Evolutionary conservation across 768 basidiomycete genomes (phyloP), one percentile per base, ranked within the genome.

Genomic region (Lactarius quietus): DNA sequence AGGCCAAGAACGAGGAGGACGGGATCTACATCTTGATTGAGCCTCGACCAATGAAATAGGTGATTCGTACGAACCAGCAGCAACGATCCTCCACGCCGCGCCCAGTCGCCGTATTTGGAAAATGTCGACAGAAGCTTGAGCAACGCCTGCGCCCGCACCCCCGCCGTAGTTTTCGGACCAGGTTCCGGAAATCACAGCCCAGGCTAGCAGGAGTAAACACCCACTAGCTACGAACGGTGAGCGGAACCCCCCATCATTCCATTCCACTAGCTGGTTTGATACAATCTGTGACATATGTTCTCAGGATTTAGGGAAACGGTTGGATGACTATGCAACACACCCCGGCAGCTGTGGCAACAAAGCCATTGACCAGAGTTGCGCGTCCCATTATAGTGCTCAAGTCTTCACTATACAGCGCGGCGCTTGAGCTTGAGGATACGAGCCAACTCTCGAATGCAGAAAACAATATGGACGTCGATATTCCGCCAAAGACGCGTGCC

Each of bases 381-480:
- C 86, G 83, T 15, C 90, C 90, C 75, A 92, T 83, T 67, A 90
- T 89, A 26, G 74, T 79, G 36, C 86, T 88, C 8, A 92, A 80
- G 56, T 87, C 86, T 14, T 81, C 74, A 9, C 83, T 79, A 1
- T 84, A 77, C 9, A 91, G 77, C 1, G 80, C 77, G 10, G 82
- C 70, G 15, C 80, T 74, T 28, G 82, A 82, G 18, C 86, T 78
- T 0, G 88, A 81, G 3, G 87, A 86, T 54, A 91, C 80, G 55
- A 92, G 77, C 90, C 90, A 92, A 28, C 88, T 85, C 69, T 92
- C 89, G 69, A 91, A 90, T 8, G 83, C 85, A 15, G 87, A 88
- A 76, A 85, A 90, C 38, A 90, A 82, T 67, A 90, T 90, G 23
- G 89, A 86, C 0, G 89, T 90, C 1, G 89, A 88, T 45, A 88